Conservation (phyloP, 73 alveolate genomes). For the Stentor coeruleus region DNA sequence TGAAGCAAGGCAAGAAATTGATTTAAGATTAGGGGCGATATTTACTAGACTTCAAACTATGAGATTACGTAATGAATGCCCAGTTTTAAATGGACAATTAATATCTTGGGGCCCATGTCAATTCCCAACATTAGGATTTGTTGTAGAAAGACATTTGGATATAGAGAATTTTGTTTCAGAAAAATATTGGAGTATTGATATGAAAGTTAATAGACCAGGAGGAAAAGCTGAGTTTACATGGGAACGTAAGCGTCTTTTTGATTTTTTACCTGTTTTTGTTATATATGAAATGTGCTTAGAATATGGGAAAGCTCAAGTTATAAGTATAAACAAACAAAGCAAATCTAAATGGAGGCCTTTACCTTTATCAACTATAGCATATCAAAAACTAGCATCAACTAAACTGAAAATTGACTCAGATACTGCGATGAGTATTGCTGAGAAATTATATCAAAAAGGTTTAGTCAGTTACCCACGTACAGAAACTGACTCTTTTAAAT, state of each 20-base stretch:
- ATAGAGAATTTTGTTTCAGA: slow-evolving; percentile 93
- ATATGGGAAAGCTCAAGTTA: slow-evolving; percentile 44
- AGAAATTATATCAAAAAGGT: slow-evolving; percentile 94
- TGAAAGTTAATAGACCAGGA: slow-evolving; percentile 50
- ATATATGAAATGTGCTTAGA: slow-evolving; percentile 63
- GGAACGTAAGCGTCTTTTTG: slow-evolving; percentile 81
- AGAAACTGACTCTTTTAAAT: slow-evolving; percentile 92
- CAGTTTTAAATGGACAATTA: slow-evolving; percentile 35
- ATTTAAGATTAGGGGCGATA: slow-evolving; percentile 96
- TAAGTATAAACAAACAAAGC: slow-evolving; percentile 25
- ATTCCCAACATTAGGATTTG: slow-evolving; percentile 99
- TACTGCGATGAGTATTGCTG: slow-evolving; percentile 95
- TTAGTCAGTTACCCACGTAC: slow-evolving; percentile 98
- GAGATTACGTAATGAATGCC: slow-evolving; percentile 42
- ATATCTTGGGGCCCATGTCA: slow-evolving; percentile 99
- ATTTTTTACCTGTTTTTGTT: slow-evolving; percentile 53
- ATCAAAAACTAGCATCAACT: slow-evolving; percentile 83
- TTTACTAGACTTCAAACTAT: slow-evolving; percentile 93
- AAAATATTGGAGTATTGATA: slow-evolving; percentile 86
- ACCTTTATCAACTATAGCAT: slow-evolving; percentile 95
- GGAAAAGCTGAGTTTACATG: slow-evolving; percentile 55
- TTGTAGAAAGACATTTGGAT: slow-evolving; percentile 89
- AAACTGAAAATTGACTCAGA: slow-evolving; percentile 87
- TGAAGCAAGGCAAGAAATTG: slow-evolving; percentile 88
- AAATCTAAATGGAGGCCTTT: slow-evolving; percentile 60